Evolutionary conservation across 495 filamentous ascomycete species (phyloP), one percentile per base, ranked within the genome.

Genomic region (Annulohypoxylon bovei): DNA sequence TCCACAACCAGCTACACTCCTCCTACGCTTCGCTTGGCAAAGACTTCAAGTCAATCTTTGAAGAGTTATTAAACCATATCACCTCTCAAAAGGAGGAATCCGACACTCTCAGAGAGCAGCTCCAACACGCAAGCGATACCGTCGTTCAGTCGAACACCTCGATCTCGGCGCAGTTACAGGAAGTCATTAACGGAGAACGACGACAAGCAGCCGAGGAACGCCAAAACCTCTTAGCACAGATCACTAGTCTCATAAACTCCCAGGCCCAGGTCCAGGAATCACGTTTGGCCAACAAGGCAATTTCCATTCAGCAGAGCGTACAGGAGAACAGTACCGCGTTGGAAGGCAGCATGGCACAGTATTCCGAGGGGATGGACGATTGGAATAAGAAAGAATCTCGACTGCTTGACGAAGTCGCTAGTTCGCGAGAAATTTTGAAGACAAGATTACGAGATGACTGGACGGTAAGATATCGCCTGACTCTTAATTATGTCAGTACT

Each of bases 11-110:
- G 83, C 85, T 99, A 40, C 92, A 97, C 71, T 72, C 83, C 7
- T 98, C 96, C 0, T 98, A 97, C 79, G 91, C 89, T 70, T 87
- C 87, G n/a, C 85, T 98, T 2, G 93, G 93, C n/a, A 90, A 88
- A 53, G 93, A 98, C 67, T 92, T 98, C 81, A 94, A 95, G 72
- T 79, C 78, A 16, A 87, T 95, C 40, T 98, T 98, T 57, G 93
- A 96, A 54, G 88, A 90, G 9, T 83, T 97, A 60, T 80, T 92
- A 33, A 86, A 84, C 49, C 89, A 92, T 50, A 81, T 97, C 22
- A 85, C 88, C 33, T 81, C 88, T n/a, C 95, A 99, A 76, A 92
- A 90, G 76, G 81, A 82, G 1, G 94, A 98, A 70, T 91, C 91
- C 12, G 85, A 93, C 70, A 80, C 81, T 33, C 83, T 98, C 7